Evolutionary conservation across 202 grass and related monocot species (phyloP), one percentile per base, ranked within the genome.

Genomic region (Sporobolus alterniflorus): DNA sequence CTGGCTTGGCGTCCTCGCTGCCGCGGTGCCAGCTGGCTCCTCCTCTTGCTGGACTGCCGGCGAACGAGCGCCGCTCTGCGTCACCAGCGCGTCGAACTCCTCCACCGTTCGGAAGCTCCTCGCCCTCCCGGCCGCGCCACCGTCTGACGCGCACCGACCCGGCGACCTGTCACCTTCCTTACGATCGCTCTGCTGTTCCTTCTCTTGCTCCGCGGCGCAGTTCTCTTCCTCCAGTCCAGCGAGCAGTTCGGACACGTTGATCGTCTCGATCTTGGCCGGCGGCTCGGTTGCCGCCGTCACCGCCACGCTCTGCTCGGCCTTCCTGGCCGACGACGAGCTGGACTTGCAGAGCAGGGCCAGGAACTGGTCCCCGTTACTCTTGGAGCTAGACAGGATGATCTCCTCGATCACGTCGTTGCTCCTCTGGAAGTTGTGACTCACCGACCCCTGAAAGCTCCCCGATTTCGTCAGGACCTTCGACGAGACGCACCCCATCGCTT

Each of bases 101-200:
- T 96, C 83, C 29, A 96, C 74, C 26, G 90, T 93, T 13, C 90
- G 93, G 63, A 96, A 96, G 68, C 93, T 96, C 67, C 48, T 78
- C 6, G n/a, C 49, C 55, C 78, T 85, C 34, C 69, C 82, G 9
- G 7, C 61, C 3, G 43, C 28, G 67, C 2, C 52, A 46, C 21
- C 71, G 60, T 63, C 86, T 0, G 26, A 50, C 5, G 26, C 65
- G 44, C 42, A 48, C 26, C 4, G 55, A 12, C 17, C 43, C 22
- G 34, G 22, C 13, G 61, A n/a, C 63, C 9, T 40, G 28, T n/a
- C 59, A 34, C 55, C 15, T n/a, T 54, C 76, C 9, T 71, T 18
- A 21, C 7, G 67, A 84, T 40, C 26, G 16, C 79, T 25, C 9
- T 6, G 43, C 28, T 42, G 44, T 69, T 50, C 71, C 4, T 56